Percentiles rank a stretch among this genome's conserved stretches.
Evolutionary conservation across 768 basidiomycete genomes (phyloP).

Genomic region (Naganishia vaughanmartiniae): DNA sequence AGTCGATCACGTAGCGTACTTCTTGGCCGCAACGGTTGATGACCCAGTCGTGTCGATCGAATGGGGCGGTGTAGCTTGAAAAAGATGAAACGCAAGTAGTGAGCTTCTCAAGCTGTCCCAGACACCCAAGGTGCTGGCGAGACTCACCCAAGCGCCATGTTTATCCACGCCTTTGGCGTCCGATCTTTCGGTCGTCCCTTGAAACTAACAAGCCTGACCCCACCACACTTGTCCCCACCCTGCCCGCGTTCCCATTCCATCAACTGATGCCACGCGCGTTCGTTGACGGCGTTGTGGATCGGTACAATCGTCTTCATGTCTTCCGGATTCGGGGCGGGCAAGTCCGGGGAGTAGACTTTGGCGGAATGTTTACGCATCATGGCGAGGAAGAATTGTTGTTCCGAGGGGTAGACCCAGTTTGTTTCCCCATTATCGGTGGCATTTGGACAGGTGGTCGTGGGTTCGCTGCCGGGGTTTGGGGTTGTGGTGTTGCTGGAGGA

Average conservation of each 20-base stretch:
- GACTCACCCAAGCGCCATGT: constrained; percentile 79
- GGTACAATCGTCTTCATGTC: constrained; percentile 97
- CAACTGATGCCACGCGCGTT: constrained; percentile 81
- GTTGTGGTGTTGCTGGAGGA: constrained; percentile 26
- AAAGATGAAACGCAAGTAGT: background rate
- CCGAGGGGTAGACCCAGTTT: constrained; percentile 97
- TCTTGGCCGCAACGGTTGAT: constrained; percentile 87
- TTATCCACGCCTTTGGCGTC: constrained; percentile 76
- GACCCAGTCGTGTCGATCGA: constrained; percentile 96
- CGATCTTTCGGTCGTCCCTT: constrained; percentile 78
- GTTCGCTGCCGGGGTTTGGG: constrained; percentile 15
- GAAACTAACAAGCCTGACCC: constrained; percentile 57
- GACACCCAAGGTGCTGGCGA: background rate
- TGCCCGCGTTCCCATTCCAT: constrained; percentile 76
- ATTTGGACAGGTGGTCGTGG: constrained; percentile 24
- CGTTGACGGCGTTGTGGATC: constrained; percentile 98
- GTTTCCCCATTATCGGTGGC: constrained; percentile 53
- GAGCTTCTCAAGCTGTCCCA: background rate
- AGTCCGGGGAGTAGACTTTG: constrained; percentile 24
- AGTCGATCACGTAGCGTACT: constrained; percentile 94
- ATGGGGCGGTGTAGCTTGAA: constrained; percentile 81
- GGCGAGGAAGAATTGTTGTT: constrained; percentile 97
- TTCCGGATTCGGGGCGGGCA: constrained; percentile 63
- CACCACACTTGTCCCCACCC: constrained; percentile 71
- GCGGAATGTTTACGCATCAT: constrained; percentile 90